phyloP scores from a whole-genome alignment of 2,329 filamentous ascomycete species.

The Lojkania enalia region DNA sequence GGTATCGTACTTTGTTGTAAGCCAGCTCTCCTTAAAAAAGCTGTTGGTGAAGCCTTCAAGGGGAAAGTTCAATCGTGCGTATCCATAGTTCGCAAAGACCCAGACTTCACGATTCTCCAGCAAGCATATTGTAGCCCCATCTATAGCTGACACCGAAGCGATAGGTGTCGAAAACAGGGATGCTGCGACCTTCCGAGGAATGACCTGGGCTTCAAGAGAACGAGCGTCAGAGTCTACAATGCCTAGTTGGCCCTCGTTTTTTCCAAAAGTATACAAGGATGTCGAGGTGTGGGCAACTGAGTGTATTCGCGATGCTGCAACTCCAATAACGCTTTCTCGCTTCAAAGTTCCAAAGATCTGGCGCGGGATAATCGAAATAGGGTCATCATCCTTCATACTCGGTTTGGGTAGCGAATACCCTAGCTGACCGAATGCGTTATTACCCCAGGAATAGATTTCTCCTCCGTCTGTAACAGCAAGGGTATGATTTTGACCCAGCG shows the following conservation, averaged over 20 bases:
- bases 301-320: conserved; percentile 87
- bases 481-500: conserved; percentile 88
- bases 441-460: conserved; percentile 95
- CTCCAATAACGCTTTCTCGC: conserved; percentile 77
- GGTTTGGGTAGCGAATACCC: conserved; percentile 77
- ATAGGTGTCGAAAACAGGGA: conserved; percentile 77
- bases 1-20: conserved; percentile 67
- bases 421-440: conserved; percentile 81
- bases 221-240: conserved; percentile 94
- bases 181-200: conserved; percentile 84
- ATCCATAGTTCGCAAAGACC: conserved; percentile 94
- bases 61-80: conserved; percentile 86
- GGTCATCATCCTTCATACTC: conserved; percentile 73
- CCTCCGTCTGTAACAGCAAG: conserved; percentile 82
- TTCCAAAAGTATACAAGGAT: conserved; percentile 90
- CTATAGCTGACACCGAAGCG: conserved; percentile 80
- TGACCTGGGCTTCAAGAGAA: conserved; percentile 80
- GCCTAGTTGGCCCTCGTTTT: conserved; percentile 91
- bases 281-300: conserved; percentile 84
- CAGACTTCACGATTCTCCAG: conserved; percentile 87
- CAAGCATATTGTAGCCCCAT: conserved; percentile 83
- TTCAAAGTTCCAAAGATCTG: conserved; percentile 93
- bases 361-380: conserved; percentile 77
- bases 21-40: conserved; percentile 67
- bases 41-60: conserved; percentile 72